These are phyloP conservation scores for Thielaviopsis euricoi DNA, from an alignment of 2,329 filamentous ascomycete genomes.

Conservation along the genomic window DNA sequence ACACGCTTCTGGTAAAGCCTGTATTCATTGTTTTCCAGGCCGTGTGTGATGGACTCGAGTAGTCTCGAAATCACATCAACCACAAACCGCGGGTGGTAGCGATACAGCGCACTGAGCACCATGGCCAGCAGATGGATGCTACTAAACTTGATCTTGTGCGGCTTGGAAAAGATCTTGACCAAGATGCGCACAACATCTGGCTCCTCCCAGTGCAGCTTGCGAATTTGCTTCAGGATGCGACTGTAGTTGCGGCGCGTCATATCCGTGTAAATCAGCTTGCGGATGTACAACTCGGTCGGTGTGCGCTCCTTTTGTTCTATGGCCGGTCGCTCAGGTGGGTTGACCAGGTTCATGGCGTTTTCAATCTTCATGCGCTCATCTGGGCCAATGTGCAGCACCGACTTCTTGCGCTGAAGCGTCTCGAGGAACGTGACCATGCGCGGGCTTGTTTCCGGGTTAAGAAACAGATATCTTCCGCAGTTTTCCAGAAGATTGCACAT, in stretches of 20 bases:
- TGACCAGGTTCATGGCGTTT: slow-evolving; percentile 95
- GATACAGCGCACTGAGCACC: slow-evolving; percentile 71
- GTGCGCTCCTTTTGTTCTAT: slow-evolving; percentile 95
- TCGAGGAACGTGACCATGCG: slow-evolving; percentile 90
- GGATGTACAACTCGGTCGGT: slow-evolving; percentile 80
- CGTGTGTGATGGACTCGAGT: slow-evolving; percentile 72
- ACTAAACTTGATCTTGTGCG: slow-evolving; percentile 92
- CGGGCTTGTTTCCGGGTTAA: slow-evolving; percentile 81
- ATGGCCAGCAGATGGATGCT: slow-evolving; percentile 90
- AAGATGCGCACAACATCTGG: slow-evolving; percentile 64
- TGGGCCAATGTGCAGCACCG: slow-evolving; percentile 84
- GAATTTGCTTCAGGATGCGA: slow-evolving; percentile 84
- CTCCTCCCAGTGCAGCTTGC: slow-evolving; percentile 96
- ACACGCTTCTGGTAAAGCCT: slow-evolving; percentile 91
- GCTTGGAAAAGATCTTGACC: slow-evolving; percentile 87
- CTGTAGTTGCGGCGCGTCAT: slow-evolving; percentile 89
- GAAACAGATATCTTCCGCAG: slow-evolving; percentile 82
- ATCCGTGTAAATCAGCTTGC: slow-evolving; percentile 83
- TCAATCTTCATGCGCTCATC: slow-evolving; percentile 97
- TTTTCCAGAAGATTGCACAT: slow-evolving; percentile 93
- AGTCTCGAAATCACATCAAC: slow-evolving; percentile 85
- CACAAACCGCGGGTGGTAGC: slow-evolving; percentile 83
- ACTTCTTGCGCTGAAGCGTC: slow-evolving; percentile 88
- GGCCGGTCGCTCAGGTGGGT: slow-evolving; percentile 80
- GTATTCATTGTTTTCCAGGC: slow-evolving; percentile 91